phyloP scores from a whole-genome alignment of 495 filamentous ascomycete species.

The Penicillium atrosanguineum region DNA sequence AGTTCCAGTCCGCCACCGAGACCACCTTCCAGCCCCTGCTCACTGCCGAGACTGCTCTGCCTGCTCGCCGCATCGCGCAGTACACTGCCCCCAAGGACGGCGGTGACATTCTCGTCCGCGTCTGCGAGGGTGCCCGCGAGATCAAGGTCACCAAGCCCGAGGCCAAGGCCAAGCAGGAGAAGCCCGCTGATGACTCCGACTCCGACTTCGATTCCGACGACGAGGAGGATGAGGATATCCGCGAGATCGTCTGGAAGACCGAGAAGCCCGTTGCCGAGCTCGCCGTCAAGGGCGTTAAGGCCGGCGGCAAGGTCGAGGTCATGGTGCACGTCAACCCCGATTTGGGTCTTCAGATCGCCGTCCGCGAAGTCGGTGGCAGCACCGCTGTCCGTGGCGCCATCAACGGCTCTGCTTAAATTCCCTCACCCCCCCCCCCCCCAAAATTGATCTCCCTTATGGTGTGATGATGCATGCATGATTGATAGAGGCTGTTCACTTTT shows the following conservation, averaged over 20 bases:
- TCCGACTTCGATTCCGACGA: conserved; percentile 62
- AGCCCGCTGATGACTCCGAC: conserved; percentile 58
- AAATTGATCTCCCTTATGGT: conserved; percentile 30
- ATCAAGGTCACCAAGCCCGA: conserved; percentile 90
- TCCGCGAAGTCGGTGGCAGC: conserved; percentile 82
- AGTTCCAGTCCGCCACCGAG: conserved; percentile 63
- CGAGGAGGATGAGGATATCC: conserved; percentile 78
- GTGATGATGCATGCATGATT: conserved; percentile 35
- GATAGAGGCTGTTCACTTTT: conserved; percentile 30
- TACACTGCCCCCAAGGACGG: conserved; percentile 71
- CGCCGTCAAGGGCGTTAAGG: conserved; percentile 76
- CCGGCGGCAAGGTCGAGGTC: conserved; percentile 88
- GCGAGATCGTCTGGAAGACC: conserved; percentile 91
- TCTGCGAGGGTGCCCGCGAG: conserved; percentile 80
- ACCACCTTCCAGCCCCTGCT: conserved; percentile 74
- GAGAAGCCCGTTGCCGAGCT: conserved; percentile 83
- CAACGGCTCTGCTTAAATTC: conserved; percentile 41
- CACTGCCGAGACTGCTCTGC: conserved; percentile 81
- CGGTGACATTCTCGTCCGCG: conserved; percentile 79
- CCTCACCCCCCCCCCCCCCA: conserved; percentile 11
- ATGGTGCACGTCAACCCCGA: conserved; percentile 82
- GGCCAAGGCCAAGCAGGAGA: conserved; percentile 67
- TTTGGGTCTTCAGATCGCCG: conserved; percentile 71
- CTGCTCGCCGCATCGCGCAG: conserved; percentile 77
- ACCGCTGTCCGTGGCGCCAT: conserved; percentile 76